Evolutionary conservation across 345 rosid species (phyloP), one percentile per base, ranked within the genome.

Genomic region (Ailanthus altissimus): DNA sequence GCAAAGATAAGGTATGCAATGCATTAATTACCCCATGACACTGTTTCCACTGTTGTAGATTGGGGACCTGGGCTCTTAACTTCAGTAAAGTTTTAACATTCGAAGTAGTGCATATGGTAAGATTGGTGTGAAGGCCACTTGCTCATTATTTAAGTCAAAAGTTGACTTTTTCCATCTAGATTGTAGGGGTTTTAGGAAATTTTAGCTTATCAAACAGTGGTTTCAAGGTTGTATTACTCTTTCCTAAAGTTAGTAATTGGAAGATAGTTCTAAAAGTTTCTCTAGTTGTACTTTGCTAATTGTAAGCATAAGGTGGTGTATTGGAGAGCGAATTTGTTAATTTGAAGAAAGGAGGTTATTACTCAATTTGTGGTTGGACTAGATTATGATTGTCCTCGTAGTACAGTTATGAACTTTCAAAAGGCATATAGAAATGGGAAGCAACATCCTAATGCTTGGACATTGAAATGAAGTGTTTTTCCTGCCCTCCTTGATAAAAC

Each of bases 181-280:
- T 21, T 72, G 45, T 56, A 40, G 21, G 57, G 43, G 28, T 13
- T 36, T 3, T 15, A 28, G 57, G 62, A 59, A 38, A 21, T 42
- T 69, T 74, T 65, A 45, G 63, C 56, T 65, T 14, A 60, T 75
- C 42, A n/a, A 43, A 32, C 16, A 73, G 75, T 57, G 75, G 74
- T 7, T 58, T 62, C 10, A 36, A 60, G 47, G n/a, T 50, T 57
- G 47, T 13, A 28, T 40, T 23, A 14, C 38, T 46, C 51, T 45
- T 62, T 21, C 53, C 54, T 36, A 9, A 10, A 70, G 51, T 21
- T 51, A 40, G 58, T 36, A 32, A 62, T 61, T 67, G 42, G 66
- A 61, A 70, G 76, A 57, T 70, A 25, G 57, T 72, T 57, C 38
- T 23, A 26, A 2, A 45, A 61, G 54, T 47, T 12, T 42, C 53